Conservation (phyloP, 345 rosid genomes). For the Turnera subulata region DNA sequence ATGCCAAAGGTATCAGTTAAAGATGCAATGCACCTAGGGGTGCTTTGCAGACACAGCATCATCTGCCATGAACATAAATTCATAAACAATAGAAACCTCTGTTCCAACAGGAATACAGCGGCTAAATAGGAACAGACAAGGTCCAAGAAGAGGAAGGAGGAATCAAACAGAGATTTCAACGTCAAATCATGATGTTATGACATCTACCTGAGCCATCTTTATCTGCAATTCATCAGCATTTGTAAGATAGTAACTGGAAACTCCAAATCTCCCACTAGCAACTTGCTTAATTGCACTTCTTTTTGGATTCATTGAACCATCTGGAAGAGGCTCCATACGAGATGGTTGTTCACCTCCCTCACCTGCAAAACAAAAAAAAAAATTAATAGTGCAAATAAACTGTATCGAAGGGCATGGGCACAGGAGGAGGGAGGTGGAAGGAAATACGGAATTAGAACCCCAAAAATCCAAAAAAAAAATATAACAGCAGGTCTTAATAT, state of each 20-base stretch:
- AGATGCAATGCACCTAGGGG: conserved; percentile 38
- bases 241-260: conserved; percentile 96
- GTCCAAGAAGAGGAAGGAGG: conserved; percentile 12
- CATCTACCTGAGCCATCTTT: conserved; percentile 97
- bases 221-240: conserved; percentile 98
- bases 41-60: conserved; percentile 50
- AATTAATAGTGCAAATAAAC: too few relatives aligned
- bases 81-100: conserved; percentile 47
- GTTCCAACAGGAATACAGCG: conserved; percentile 39
- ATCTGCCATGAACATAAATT: conserved; percentile 56
- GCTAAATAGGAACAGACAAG: conserved; percentile 22
- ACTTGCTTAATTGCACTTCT: conserved; percentile 98
- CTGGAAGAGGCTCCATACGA: conserved; percentile 87
- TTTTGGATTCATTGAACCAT: conserved; percentile 88
- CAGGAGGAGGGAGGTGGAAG: background rate
- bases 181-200: background rate
- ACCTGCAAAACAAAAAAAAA: conserved; percentile 39
- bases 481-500: too few relatives aligned
- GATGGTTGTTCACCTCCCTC: conserved; percentile 99
- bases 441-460: background rate
- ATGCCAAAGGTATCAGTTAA: conserved; percentile 41
- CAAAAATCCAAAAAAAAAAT: background rate
- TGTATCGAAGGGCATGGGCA: too few relatives aligned
- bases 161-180: background rate
- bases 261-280: conserved; percentile 99